Conservation (phyloP, 116 monocot species). For the Phalaenopsis hybrid region DNA sequence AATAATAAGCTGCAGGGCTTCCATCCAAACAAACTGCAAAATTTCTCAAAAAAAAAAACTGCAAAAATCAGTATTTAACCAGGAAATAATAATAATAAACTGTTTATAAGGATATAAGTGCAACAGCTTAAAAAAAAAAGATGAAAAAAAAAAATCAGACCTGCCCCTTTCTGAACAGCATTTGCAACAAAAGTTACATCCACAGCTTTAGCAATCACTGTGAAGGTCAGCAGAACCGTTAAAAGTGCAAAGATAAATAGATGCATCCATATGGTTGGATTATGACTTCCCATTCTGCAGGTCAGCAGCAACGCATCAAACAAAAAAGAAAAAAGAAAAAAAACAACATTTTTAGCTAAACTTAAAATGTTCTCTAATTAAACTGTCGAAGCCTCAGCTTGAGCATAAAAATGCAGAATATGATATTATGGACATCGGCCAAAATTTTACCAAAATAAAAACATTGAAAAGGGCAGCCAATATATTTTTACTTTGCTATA, state of each 20-base stretch:
- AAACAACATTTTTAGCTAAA: background rate
- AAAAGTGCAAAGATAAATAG: constrained; percentile 17
- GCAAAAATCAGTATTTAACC: background rate
- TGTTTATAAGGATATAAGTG: background rate
- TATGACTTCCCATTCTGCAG: constrained; percentile 34
- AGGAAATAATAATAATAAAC: background rate
- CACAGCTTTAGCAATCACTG: constrained; percentile 38
- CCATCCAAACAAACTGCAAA: constrained; percentile 87
- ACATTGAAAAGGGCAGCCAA: no score
- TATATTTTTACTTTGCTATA: background rate
- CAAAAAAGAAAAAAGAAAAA: background rate
- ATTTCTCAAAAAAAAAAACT: background rate
- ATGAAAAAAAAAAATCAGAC: constrained; percentile 14
- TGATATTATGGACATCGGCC: no score
- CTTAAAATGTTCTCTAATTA: background rate
- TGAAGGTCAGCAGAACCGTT: constrained; percentile 13
- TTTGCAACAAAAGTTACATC: constrained; percentile 53
- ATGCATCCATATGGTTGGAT: constrained; percentile 17
- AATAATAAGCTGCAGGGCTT: constrained; percentile 84
- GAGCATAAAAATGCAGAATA: no score
- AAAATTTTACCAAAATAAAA: no score
- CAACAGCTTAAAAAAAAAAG: background rate
- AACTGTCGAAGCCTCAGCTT: background rate
- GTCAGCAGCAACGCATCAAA: constrained; percentile 15
- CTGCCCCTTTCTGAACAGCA: constrained; percentile 84